Conservation (phyloP, 768 basidiomycete species). For the Fomitopsis serialis region DNA sequence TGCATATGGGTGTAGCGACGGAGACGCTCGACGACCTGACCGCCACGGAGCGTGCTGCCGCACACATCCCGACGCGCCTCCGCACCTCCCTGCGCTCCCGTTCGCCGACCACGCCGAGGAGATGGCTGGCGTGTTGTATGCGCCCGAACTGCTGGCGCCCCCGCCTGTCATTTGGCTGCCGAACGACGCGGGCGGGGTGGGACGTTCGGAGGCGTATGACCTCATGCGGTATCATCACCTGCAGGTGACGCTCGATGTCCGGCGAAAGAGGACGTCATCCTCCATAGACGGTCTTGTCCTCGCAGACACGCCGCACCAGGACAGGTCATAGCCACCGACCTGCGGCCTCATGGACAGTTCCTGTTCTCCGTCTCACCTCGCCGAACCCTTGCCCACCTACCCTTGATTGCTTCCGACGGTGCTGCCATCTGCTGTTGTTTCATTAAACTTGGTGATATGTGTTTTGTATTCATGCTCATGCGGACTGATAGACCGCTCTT, state of each 20-base stretch:
- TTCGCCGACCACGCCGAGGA: conserved; percentile 76
- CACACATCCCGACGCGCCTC: conserved; percentile 74
- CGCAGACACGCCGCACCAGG: conserved; percentile 2
- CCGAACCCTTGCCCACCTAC: no score
- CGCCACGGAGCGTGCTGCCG: conserved; percentile 75
- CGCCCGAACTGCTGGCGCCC: conserved; percentile 75
- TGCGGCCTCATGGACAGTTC: not conserved
- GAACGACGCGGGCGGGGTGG: conserved; percentile 70
- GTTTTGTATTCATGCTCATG: no score
- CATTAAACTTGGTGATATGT: no score
- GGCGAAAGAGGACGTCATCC: conserved; percentile 48
- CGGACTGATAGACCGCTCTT: no score
- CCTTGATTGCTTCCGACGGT: no score
- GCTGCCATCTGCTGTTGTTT: no score
- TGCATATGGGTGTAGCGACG: conserved; percentile 37
- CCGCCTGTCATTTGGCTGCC: conserved; percentile 83
- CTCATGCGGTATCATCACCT: conserved; percentile 70
- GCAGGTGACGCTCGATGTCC: conserved; percentile 64
- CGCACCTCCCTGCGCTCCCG: conserved; percentile 60
- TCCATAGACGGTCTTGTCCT: conserved; percentile 25
- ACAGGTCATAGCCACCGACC: not conserved
- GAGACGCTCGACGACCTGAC: conserved; percentile 79
- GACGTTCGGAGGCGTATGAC: conserved; percentile 70
- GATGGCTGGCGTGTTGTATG: conserved; percentile 74
- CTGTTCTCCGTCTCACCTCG: not conserved